phyloP scores from a whole-genome alignment of 148 eudicot species.

The Amaranthus palmeri region DNA sequence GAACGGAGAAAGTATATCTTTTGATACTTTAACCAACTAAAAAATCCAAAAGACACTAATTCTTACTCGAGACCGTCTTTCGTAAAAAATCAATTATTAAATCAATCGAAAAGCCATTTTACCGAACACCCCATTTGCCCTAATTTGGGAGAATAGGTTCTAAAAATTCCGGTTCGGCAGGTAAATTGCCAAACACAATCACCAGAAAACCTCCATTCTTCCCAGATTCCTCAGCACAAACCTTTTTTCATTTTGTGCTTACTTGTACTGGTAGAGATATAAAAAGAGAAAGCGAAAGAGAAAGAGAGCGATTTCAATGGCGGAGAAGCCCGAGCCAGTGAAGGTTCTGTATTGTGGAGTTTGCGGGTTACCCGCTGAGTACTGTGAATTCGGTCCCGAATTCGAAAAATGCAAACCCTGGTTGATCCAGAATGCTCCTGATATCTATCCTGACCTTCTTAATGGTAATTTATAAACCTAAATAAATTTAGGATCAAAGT shows the following conservation, averaged over 20 bases:
- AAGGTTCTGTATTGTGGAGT: constrained; percentile 73
- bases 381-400: constrained; percentile 92
- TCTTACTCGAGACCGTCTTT: too few species aligned
- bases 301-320: constrained; percentile 36
- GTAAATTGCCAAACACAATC: background rate
- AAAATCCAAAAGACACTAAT: too few species aligned
- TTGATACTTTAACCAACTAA: too few species aligned
- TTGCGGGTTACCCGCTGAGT: constrained; percentile 82
- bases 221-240: background rate
- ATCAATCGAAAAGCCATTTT: too few species aligned
- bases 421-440: constrained; percentile 75
- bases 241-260: background rate
- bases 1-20: too few species aligned
- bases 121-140: too few species aligned
- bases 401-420: constrained; percentile 92
- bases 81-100: too few species aligned
- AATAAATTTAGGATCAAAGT: background rate
- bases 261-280: background rate
- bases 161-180: too few species aligned
- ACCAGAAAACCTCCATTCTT: background rate
- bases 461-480: constrained; percentile 42
- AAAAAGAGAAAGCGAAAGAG: constrained; percentile 7
- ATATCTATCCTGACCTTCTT: constrained; percentile 65
- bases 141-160: too few species aligned
- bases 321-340: constrained; percentile 71